Conservation (phyloP, 2,329 filamentous ascomycete species). For the Elsinoe ampelina region DNA sequence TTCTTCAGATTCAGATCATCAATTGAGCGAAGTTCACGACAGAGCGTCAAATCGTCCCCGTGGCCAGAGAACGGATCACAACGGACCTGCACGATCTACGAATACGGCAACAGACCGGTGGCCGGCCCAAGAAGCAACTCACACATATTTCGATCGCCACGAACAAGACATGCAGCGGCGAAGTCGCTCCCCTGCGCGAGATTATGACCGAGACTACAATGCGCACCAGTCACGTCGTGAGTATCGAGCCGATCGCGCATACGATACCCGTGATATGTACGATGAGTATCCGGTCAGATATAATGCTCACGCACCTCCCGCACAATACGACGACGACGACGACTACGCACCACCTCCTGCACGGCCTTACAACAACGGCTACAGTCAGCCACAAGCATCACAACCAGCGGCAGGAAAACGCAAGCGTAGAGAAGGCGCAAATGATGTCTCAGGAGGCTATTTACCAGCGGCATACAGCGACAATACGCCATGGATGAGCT, state of each 20-base stretch:
- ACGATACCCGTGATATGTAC: background rate
- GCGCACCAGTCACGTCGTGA: constrained; percentile 15
- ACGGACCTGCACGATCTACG: background rate
- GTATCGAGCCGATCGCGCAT: background rate
- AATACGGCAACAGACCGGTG: background rate
- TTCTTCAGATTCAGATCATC: background rate
- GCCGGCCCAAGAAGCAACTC: background rate
- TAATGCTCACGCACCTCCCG: background rate
- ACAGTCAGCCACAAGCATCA: background rate
- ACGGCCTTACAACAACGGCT: background rate
- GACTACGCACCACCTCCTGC: background rate
- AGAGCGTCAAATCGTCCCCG: background rate
- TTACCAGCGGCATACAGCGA: constrained; percentile 26
- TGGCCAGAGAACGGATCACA: background rate
- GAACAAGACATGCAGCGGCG: background rate
- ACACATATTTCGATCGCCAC: background rate
- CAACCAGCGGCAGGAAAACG: constrained; percentile 46
- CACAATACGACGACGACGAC: background rate
- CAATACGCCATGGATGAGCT: constrained; percentile 52
- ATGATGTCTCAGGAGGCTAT: constrained; percentile 38
- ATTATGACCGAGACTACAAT: constrained; percentile 17
- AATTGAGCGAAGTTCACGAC: background rate
- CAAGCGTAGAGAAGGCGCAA: constrained; percentile 39
- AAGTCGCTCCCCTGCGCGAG: background rate
- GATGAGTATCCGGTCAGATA: background rate